These are phyloP conservation scores for Tolypocladium tropicale DNA, from an alignment of 2,329 filamentous ascomycete species.

Conservation along the genomic window DNA sequence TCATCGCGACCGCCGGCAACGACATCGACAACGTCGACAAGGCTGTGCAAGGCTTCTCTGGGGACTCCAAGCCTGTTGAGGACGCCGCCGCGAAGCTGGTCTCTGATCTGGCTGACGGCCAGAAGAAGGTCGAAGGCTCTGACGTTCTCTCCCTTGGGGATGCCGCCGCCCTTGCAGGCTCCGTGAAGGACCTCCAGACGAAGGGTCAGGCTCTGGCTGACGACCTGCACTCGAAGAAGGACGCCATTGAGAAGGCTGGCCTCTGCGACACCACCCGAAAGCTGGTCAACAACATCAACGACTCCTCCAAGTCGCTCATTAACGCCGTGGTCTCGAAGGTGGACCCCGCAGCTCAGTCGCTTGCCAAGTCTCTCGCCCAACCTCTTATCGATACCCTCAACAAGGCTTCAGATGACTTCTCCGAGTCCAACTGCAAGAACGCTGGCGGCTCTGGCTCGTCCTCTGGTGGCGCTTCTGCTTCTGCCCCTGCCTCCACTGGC, in stretches of 20 bases:
- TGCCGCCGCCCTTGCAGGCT: conserved; percentile 7
- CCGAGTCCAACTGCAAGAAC: conserved; percentile 18
- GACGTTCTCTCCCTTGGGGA: conserved; percentile 6
- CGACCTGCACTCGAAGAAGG: conserved; percentile 16
- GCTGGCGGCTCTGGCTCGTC: conserved; percentile 1
- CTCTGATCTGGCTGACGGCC: conserved; percentile 8
- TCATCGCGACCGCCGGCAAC: conserved; percentile 3
- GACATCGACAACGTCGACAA: conserved; percentile 11
- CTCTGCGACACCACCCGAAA: conserved; percentile 15
- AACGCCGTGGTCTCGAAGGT: conserved; percentile 18
- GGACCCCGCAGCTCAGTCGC: conserved; percentile 14
- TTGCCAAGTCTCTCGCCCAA: conserved; percentile 15
- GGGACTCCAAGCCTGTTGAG: conserved; percentile 9
- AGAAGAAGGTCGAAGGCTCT: conserved; percentile 6
- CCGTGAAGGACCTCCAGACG: conserved; percentile 12
- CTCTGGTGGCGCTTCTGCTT: not conserved
- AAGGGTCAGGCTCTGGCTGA: conserved; percentile 13
- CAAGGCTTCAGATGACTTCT: conserved; percentile 14
- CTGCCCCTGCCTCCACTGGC: not conserved
- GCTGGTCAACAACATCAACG: conserved; percentile 14
- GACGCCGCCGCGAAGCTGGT: conserved; percentile 11
- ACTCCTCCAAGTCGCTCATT: conserved; percentile 15
- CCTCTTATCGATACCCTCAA: conserved; percentile 13
- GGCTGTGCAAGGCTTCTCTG: conserved; percentile 13
- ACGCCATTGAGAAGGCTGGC: conserved; percentile 15